Conservation (phyloP, 106 monocot genomes). For the Allium cepa region DNA sequence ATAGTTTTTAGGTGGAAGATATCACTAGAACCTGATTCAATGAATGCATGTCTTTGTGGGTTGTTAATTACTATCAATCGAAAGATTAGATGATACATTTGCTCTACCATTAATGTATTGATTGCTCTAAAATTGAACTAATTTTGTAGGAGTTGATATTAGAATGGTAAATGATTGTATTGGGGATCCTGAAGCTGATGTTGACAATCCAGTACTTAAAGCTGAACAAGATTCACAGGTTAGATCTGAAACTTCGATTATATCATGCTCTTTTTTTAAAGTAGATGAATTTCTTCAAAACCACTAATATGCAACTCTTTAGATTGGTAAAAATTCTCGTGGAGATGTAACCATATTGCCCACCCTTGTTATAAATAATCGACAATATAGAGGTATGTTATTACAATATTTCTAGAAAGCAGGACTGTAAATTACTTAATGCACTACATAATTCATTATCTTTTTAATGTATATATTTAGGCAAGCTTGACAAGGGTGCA, state of each 20-base stretch:
- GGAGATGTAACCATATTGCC: conserved; percentile 63
- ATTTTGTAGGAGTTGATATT: conserved; percentile 37
- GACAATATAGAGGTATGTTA: conserved; percentile 48
- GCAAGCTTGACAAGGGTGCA: conserved; percentile 52
- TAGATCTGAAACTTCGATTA: background rate
- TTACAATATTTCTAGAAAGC: too few relatives aligned
- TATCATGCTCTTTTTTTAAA: background rate
- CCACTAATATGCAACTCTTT: background rate
- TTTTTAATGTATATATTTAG: conserved; percentile 10
- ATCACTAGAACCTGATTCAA: too few relatives aligned
- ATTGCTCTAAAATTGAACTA: background rate
- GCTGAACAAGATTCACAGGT: conserved; percentile 68
- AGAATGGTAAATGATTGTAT: conserved; percentile 45
- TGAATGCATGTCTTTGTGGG: too few relatives aligned
- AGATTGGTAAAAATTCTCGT: conserved; percentile 57
- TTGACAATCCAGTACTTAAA: conserved; percentile 50
- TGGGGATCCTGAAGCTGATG: conserved; percentile 50
- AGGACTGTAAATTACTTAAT: too few relatives aligned
- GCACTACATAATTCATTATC: background rate
- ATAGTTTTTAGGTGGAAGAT: too few relatives aligned
- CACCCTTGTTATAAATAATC: conserved; percentile 56
- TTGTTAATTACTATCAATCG: too few relatives aligned
- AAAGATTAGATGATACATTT: too few relatives aligned
- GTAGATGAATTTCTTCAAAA: too few relatives aligned
- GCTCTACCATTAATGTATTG: background rate